Evolutionary conservation across 768 basidiomycete genomes (phyloP).

Genomic region (Kwoniella europaea): DNA sequence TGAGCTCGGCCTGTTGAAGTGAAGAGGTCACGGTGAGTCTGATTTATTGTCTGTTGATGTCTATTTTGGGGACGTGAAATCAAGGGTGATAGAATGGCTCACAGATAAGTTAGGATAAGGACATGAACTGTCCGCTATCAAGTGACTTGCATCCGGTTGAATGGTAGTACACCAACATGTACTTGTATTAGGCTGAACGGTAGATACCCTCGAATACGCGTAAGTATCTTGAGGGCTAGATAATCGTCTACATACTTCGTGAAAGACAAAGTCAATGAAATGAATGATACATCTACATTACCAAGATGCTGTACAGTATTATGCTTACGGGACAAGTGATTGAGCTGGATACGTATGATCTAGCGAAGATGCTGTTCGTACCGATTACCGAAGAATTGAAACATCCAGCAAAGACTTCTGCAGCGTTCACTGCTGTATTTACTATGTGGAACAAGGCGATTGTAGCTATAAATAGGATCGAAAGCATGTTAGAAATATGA

Average conservation of each 20-base stretch:
- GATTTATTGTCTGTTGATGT: no score
- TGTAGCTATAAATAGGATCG: background rate
- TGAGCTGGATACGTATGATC: background rate
- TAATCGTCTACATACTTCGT: background rate
- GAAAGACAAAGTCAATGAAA: background rate
- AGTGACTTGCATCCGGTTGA: background rate
- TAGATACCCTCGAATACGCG: background rate
- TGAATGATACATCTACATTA: no score
- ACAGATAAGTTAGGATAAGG: background rate
- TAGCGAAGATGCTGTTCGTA: background rate
- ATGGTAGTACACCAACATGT: background rate
- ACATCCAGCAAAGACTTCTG: background rate
- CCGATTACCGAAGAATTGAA: background rate
- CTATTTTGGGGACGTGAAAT: background rate
- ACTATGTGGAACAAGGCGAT: background rate
- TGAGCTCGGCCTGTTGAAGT: background rate
- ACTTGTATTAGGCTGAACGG: background rate
- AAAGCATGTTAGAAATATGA: no score
- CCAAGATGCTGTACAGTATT: no score
- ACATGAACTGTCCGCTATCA: slow-evolving; percentile 1
- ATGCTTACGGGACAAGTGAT: background rate
- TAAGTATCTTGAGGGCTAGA: background rate
- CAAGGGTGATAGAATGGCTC: background rate
- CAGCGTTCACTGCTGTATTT: background rate
- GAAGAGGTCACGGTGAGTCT: background rate